Evolutionary conservation across 768 basidiomycete genomes (phyloP).

Genomic region (Psilocybe azurescens): DNA sequence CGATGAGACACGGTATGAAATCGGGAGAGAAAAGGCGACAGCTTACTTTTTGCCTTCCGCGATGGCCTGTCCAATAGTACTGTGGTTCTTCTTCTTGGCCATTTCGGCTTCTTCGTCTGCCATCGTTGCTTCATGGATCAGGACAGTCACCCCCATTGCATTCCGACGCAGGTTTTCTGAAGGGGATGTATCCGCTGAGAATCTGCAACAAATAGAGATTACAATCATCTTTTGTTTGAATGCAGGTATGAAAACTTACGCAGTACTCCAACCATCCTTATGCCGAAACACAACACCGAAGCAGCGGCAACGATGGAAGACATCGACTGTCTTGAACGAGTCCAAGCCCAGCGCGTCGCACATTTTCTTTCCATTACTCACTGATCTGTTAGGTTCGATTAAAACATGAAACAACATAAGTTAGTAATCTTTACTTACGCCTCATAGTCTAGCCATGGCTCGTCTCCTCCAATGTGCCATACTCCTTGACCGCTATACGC

Average conservation of each 20-base stretch:
- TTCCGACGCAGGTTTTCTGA: slow-evolving; percentile 66
- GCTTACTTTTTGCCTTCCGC: slow-evolving; percentile 72
- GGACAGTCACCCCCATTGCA: slow-evolving; percentile 71
- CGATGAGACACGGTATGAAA: slow-evolving; percentile 2
- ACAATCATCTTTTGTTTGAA: not conserved
- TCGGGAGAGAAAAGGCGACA: slow-evolving; percentile 8
- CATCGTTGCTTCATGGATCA: slow-evolving; percentile 96
- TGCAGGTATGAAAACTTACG: slow-evolving; percentile 54
- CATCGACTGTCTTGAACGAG: slow-evolving; percentile 70
- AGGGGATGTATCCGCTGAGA: slow-evolving; percentile 91
- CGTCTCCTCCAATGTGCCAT: slow-evolving; percentile 49
- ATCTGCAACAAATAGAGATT: slow-evolving; percentile 49
- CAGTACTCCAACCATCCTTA: slow-evolving; percentile 76
- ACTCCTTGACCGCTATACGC: slow-evolving; percentile 42
- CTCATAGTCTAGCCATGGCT: slow-evolving; percentile 50
- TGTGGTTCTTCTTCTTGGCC: slow-evolving; percentile 82
- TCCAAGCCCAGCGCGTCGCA: slow-evolving; percentile 60
- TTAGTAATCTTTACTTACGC: slow-evolving; percentile 38
- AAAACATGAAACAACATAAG: not conserved
- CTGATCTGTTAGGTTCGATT: slow-evolving; percentile 40
- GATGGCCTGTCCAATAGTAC: slow-evolving; percentile 90
- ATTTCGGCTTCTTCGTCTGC: slow-evolving; percentile 80
- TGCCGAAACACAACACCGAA: slow-evolving; percentile 77
- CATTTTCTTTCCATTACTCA: slow-evolving; percentile 46
- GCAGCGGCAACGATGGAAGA: slow-evolving; percentile 73